Conservation (phyloP, 345 rosid species). For the Sonneratia caseolaris region DNA sequence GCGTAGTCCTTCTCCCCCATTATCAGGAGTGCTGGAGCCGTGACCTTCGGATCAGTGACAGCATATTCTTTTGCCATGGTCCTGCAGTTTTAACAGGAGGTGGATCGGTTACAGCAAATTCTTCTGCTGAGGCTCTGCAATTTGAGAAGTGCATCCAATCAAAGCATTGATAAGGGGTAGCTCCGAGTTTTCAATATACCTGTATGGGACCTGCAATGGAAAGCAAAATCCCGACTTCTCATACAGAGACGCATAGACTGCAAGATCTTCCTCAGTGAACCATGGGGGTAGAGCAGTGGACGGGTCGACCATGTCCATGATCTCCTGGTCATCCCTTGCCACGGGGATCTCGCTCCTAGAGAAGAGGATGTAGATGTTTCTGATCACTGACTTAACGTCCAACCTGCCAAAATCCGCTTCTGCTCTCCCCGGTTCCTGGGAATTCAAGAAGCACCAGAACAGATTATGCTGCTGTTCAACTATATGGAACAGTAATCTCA, state of each 20-base stretch:
- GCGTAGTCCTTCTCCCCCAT: conserved; percentile 29
- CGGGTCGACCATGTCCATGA: conserved; percentile 43
- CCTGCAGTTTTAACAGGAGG: conserved; percentile 3
- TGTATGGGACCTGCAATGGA: conserved; percentile 38
- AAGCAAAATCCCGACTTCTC: conserved; percentile 35
- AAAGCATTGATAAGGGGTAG: too few relatives aligned
- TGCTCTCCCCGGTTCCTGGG: conserved; percentile 38
- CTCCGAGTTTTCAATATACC: conserved; percentile 11
- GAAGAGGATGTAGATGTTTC: conserved; percentile 38
- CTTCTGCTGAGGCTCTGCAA: neutral
- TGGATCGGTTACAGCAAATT: conserved; percentile 3
- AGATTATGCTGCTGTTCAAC: neutral
- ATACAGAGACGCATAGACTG: conserved; percentile 29
- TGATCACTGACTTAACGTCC: conserved; percentile 34
- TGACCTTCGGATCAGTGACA: conserved; percentile 13
- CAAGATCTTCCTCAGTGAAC: conserved; percentile 39
- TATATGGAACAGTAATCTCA: neutral
- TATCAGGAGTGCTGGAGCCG: conserved; percentile 20
- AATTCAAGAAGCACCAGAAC: neutral
- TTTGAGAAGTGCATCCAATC: too few relatives aligned
- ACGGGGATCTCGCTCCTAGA: conserved; percentile 22
- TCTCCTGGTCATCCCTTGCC: conserved; percentile 33
- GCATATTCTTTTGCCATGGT: neutral
- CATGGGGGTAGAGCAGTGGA: conserved; percentile 36
- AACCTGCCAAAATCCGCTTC: conserved; percentile 42